Evolutionary conservation across 2,329 filamentous ascomycete species (phyloP).

Genomic region (Dendryphion nanum): DNA sequence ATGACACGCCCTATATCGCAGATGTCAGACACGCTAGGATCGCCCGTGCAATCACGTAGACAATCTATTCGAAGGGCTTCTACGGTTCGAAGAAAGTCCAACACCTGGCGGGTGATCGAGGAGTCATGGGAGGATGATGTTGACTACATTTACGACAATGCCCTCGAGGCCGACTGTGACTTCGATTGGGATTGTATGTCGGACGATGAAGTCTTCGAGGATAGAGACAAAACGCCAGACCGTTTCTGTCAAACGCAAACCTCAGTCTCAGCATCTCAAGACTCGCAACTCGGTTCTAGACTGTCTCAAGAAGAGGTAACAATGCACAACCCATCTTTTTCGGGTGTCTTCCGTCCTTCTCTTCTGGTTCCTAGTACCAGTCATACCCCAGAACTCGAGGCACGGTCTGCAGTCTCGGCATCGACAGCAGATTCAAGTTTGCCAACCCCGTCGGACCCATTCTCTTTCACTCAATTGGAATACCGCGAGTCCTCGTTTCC

Average conservation of each 20-base stretch:
- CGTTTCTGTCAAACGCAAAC: constrained; percentile 8
- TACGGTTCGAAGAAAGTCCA: constrained; percentile 27
- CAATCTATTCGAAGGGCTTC: constrained; percentile 20
- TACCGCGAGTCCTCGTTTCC: constrained; percentile 7
- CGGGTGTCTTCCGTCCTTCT: constrained; percentile 22
- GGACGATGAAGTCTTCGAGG: constrained; percentile 26
- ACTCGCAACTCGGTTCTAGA: constrained; percentile 4
- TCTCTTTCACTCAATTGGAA: constrained; percentile 12
- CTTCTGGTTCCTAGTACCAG: constrained; percentile 25
- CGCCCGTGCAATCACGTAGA: constrained; percentile 35
- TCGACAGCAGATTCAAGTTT: constrained; percentile 29
- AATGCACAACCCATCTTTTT: constrained; percentile 14
- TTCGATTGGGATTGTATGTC: constrained; percentile 55
- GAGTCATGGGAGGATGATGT: constrained; percentile 62
- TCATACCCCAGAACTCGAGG: constrained; percentile 33
- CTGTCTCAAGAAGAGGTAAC: constrained; percentile 5
- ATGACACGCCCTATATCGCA: constrained; percentile 36
- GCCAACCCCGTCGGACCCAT: constrained; percentile 24
- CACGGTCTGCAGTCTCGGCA: constrained; percentile 32
- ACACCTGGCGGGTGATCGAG: constrained; percentile 37
- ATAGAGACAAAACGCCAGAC: constrained; percentile 31
- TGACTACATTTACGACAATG: constrained; percentile 62
- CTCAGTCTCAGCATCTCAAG: constrained; percentile 6
- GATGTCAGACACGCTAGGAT: constrained; percentile 47
- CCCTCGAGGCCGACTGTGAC: constrained; percentile 59